phyloP scores from a whole-genome alignment of 257 asterid species.

The Fraxinus cuspidata region DNA sequence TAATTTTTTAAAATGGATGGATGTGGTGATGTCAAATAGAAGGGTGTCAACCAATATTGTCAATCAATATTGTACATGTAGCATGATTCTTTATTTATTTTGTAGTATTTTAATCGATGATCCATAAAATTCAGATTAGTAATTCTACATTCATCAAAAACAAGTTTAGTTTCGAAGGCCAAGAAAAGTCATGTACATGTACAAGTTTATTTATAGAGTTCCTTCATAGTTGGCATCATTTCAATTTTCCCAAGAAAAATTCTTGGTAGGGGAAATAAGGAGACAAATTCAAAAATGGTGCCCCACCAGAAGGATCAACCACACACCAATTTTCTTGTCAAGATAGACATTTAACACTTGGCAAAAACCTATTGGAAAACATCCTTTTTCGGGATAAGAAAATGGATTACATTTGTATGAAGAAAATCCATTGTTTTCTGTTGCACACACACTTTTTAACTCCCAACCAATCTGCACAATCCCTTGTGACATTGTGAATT shows the following conservation, averaged over 20 bases:
- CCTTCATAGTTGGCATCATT: too few relatives aligned
- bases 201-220: too few relatives aligned
- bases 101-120: neutral
- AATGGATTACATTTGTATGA: constrained; percentile 28
- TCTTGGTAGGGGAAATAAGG: too few relatives aligned
- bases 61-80: too few relatives aligned
- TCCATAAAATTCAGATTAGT: neutral
- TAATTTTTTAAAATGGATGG: too few relatives aligned
- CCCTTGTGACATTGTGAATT: neutral
- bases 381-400: constrained; percentile 27
- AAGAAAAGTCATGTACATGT: neutral
- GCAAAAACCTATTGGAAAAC: constrained; percentile 28
- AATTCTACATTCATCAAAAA: neutral
- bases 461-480: neutral
- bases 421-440: neutral
- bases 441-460: constrained; percentile 10
- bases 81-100: too few relatives aligned
- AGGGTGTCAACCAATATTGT: too few relatives aligned
- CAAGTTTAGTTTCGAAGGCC: neutral
- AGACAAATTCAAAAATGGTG: too few relatives aligned
- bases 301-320: too few relatives aligned
- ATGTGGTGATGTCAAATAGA: too few relatives aligned
- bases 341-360: constrained; percentile 26
- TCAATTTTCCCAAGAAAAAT: too few relatives aligned
- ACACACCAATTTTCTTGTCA: constrained; percentile 19